These are phyloP conservation scores for Cystobasidium pallidum DNA, from an alignment of 1,284 basidiomycete genomes.

Conservation along the genomic window DNA sequence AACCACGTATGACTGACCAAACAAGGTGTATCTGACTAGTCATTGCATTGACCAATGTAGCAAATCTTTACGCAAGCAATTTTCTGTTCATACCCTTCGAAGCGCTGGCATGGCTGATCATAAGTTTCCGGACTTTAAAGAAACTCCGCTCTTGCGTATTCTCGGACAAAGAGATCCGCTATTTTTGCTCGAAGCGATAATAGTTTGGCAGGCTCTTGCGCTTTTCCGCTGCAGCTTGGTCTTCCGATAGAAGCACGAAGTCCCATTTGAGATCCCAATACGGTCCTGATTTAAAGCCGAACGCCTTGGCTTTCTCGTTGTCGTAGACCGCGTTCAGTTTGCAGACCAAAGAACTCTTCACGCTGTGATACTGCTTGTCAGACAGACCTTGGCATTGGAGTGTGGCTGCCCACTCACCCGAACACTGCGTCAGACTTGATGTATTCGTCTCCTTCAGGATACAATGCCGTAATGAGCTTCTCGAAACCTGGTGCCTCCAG, in stretches of 20 bases:
- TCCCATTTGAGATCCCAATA: conserved; percentile 68
- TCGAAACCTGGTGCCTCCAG: conserved; percentile 71
- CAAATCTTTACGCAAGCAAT: not conserved
- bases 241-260: conserved; percentile 60
- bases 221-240: conserved; percentile 50
- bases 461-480: conserved; percentile 73
- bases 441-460: conserved; percentile 71
- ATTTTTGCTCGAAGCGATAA: conserved; percentile 41
- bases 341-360: conserved; percentile 58
- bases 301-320: conserved; percentile 66
- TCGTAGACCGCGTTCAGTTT: conserved; percentile 54
- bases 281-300: conserved; percentile 63
- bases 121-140: no score
- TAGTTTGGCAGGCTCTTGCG: conserved; percentile 46
- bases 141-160: no score
- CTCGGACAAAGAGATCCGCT: no score
- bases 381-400: not conserved
- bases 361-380: conserved; percentile 52
- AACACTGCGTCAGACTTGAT: conserved; percentile 63
- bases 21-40: not conserved
- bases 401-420: conserved; percentile 57
- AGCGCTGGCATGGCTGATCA: no score
- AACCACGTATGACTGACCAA: conserved; percentile 36
- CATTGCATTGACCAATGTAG: not conserved
- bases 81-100: not conserved